phyloP scores from a whole-genome alignment of 2,329 filamentous ascomycete species.

The Penicillium aurantiogriseum region DNA sequence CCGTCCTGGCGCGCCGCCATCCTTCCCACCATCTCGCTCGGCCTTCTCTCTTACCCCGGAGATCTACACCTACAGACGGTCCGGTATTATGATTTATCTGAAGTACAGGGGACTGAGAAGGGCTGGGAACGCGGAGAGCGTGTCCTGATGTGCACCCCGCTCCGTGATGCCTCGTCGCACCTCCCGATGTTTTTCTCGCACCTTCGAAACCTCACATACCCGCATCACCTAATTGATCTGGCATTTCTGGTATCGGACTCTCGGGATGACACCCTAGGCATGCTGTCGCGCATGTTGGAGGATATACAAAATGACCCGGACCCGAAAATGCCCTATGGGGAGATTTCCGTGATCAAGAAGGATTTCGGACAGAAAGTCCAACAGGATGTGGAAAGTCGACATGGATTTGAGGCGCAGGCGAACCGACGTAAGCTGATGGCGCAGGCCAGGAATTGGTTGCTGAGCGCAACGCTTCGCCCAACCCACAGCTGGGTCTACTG shows the following conservation, averaged over 20 bases:
- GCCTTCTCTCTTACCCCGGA: constrained; percentile 64
- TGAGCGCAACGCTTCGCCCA: constrained; percentile 87
- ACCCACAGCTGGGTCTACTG: constrained; percentile 99
- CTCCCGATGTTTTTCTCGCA: constrained; percentile 99
- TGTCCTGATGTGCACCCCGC: constrained; percentile 88
- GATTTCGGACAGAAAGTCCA: constrained; percentile 98
- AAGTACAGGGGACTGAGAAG: constrained; percentile 84
- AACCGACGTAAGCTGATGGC: constrained; percentile 95
- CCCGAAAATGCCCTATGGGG: constrained; percentile 79
- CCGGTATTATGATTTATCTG: constrained; percentile 91
- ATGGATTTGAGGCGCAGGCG: constrained; percentile 95
- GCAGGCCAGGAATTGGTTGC: constrained; percentile 92
- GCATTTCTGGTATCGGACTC: constrained; percentile 97
- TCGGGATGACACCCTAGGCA: constrained; percentile 79
- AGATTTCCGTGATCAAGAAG: constrained; percentile 97
- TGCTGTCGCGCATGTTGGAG: constrained; percentile 73
- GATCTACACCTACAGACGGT: constrained; percentile 88
- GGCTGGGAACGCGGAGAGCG: constrained; percentile 97
- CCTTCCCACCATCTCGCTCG: constrained; percentile 64
- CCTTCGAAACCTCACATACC: constrained; percentile 92
- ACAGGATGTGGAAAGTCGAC: constrained; percentile 94
- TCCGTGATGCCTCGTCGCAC: constrained; percentile 89
- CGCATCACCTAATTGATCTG: constrained; percentile 91
- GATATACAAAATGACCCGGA: constrained; percentile 78
- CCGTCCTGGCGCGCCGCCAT: constrained; percentile 67